These are phyloP conservation scores for Escovopsis weberi DNA, from an alignment of 2,329 filamentous ascomycete genomes.

Conservation along the genomic window DNA sequence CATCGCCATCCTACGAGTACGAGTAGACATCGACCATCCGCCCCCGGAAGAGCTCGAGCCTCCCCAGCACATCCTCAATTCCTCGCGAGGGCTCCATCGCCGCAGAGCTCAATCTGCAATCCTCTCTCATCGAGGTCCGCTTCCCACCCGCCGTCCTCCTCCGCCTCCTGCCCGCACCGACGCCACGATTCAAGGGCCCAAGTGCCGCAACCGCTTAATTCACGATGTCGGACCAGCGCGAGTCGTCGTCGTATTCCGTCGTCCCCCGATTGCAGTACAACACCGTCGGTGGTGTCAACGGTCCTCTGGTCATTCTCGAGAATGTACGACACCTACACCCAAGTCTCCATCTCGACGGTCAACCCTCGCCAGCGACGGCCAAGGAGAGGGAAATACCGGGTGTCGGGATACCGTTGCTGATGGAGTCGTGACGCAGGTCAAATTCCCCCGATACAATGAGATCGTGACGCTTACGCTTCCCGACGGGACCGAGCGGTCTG, in stretches of 20 bases:
- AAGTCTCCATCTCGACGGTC: too few relatives aligned
- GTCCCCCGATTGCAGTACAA: slow-evolving; percentile 72
- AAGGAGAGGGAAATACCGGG: not conserved
- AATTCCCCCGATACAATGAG: slow-evolving; percentile 95
- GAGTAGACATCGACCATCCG: slow-evolving; percentile 6
- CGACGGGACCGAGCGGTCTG: slow-evolving; percentile 85
- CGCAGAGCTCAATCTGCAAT: too few relatives aligned
- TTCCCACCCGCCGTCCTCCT: not conserved
- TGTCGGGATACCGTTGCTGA: slow-evolving; percentile 3
- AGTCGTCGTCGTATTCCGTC: slow-evolving; percentile 45
- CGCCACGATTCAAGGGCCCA: not conserved
- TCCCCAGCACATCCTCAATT: too few relatives aligned
- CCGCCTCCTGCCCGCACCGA: slow-evolving; percentile 2
- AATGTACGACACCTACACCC: slow-evolving; percentile 43
- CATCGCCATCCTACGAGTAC: too few relatives aligned
- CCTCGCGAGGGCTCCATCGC: too few relatives aligned
- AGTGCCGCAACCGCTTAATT: not conserved
- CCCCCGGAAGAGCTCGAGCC: slow-evolving; percentile 1
- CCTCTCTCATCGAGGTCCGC: too few relatives aligned
- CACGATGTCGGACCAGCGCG: slow-evolving; percentile 41
- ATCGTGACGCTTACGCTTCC: slow-evolving; percentile 92
- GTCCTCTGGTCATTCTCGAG: slow-evolving; percentile 91
- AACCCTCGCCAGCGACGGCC: not conserved
- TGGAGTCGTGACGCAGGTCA: slow-evolving; percentile 50
- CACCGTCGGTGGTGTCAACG: slow-evolving; percentile 95